These are phyloP conservation scores for Tinospora cordifolia DNA, from an alignment of 164 flowering plant species.

Conservation along the genomic window DNA sequence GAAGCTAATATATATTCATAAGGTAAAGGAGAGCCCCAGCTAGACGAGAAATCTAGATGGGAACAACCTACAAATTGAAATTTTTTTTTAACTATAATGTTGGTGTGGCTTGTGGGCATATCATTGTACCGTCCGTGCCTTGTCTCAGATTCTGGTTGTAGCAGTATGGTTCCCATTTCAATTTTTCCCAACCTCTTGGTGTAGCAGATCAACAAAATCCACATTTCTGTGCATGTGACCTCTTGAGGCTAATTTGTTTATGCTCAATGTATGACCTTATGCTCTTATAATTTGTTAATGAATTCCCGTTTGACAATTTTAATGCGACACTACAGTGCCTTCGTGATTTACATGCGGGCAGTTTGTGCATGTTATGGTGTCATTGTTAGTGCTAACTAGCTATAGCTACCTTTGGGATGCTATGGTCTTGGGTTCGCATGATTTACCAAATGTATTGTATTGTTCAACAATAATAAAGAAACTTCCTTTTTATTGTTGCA, in stretches of 20 bases:
- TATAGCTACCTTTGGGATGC: not conserved
- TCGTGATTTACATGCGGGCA: not conserved
- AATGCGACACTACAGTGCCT: not conserved
- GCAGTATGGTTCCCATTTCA: too few relatives aligned
- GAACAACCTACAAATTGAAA: too few relatives aligned
- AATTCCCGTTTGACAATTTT: not conserved
- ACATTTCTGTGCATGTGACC: not conserved
- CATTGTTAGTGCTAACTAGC: not conserved
- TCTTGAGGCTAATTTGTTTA: not conserved
- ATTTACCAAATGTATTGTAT: not conserved
- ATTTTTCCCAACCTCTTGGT: not conserved
- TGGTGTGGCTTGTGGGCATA: too few relatives aligned
- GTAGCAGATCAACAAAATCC: not conserved
- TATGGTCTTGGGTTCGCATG: too few relatives aligned
- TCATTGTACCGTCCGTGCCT: not conserved
- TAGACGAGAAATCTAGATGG: too few relatives aligned
- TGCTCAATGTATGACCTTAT: not conserved
- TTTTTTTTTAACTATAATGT: not conserved
- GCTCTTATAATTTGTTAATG: not conserved
- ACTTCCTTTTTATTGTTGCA: slow-evolving; percentile 8
- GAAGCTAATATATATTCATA: too few relatives aligned
- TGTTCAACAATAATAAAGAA: not conserved
- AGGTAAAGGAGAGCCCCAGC: too few relatives aligned
- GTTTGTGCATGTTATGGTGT: not conserved
- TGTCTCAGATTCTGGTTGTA: too few relatives aligned